Evolutionary conservation across 192 early-diverging fungal species (phyloP).

Genomic region (Gaertneriomyces semiglobifer): DNA sequence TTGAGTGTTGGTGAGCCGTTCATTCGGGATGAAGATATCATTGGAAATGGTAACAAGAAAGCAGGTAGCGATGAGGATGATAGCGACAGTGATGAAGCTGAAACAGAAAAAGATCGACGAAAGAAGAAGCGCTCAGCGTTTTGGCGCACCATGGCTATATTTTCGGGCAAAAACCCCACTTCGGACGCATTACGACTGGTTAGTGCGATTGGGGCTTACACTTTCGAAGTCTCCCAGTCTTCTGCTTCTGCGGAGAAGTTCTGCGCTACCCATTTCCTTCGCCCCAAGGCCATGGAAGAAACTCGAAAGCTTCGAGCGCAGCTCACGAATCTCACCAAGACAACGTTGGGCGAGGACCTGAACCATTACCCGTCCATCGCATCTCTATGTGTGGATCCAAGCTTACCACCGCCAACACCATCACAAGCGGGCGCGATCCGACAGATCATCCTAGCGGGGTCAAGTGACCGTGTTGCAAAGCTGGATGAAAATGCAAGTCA

Average conservation of each 20-base stretch:
- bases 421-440: constrained; percentile 67
- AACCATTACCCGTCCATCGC: constrained; percentile 54
- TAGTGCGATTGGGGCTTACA: constrained; percentile 86
- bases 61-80: constrained; percentile 31
- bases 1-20: constrained; percentile 94
- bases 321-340: constrained; percentile 37
- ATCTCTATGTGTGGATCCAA: constrained; percentile 65
- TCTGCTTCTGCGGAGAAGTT: constrained; percentile 59
- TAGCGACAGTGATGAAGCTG: constrained; percentile 51
- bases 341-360: constrained; percentile 25
- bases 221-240: constrained; percentile 33
- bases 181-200: constrained; percentile 88
- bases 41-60: constrained; percentile 20
- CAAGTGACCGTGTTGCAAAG: constrained; percentile 88
- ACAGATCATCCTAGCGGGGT: constrained; percentile 85
- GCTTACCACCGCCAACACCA: constrained; percentile 43
- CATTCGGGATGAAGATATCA: constrained; percentile 56
- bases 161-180: constrained; percentile 68
- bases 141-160: constrained; percentile 64
- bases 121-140: constrained; percentile 68
- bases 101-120: constrained; percentile 47
- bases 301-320: constrained; percentile 45
- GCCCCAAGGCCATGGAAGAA: constrained; percentile 70
- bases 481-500: constrained; percentile 42
- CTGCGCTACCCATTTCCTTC: constrained; percentile 78